Conservation (phyloP, 2,329 filamentous ascomycete genomes). For the Ascochyta fabae region DNA sequence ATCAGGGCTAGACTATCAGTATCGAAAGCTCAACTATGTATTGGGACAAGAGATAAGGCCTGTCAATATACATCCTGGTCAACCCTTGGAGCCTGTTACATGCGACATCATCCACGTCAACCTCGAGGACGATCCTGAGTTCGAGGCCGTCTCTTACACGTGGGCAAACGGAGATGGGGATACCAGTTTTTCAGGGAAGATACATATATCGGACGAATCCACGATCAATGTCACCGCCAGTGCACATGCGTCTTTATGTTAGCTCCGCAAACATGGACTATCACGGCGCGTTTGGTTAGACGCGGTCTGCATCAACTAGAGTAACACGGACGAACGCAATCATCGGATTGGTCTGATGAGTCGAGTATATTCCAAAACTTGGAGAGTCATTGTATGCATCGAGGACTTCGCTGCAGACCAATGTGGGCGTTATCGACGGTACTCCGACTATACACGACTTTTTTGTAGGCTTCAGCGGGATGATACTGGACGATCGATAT, state of each 20-base stretch:
- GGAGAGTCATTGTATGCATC: too few relatives aligned
- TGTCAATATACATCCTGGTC: conserved; percentile 13
- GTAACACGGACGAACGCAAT: conserved; percentile 11
- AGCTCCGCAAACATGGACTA: not conserved
- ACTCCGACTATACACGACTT: too few relatives aligned
- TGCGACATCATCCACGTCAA: conserved; percentile 21
- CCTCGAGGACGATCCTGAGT: conserved; percentile 21
- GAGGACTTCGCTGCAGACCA: too few relatives aligned
- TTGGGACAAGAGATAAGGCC: conserved; percentile 23
- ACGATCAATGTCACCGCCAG: conserved; percentile 11
- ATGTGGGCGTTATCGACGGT: too few relatives aligned
- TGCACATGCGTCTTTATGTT: conserved; percentile 8
- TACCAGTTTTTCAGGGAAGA: not conserved
- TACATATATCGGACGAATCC: not conserved
- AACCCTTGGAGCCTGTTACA: conserved; percentile 1
- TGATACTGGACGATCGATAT: too few relatives aligned
- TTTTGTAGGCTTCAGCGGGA: too few relatives aligned
- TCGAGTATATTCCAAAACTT: not conserved
- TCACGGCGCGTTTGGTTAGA: conserved; percentile 22
- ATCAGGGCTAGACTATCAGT: too few relatives aligned
- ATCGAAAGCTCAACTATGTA: too few relatives aligned
- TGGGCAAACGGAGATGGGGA: conserved; percentile 22
- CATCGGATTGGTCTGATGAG: conserved; percentile 22
- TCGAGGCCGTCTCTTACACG: conserved; percentile 28
- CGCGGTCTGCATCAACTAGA: conserved; percentile 24